Conservation (phyloP, 805 yeast species). For the Jamesozyma piceae region DNA sequence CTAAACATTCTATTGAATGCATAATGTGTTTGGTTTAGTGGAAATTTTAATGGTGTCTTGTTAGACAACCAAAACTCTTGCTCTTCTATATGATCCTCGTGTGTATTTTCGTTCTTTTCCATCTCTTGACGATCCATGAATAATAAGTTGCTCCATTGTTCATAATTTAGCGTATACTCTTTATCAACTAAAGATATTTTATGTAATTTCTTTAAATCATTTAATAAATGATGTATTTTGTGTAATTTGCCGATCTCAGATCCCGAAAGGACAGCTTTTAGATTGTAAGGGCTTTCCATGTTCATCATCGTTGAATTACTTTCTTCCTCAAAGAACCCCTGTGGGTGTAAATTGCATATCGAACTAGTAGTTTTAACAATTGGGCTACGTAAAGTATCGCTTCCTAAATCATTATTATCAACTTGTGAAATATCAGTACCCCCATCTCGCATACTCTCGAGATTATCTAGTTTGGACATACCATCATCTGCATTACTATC, state of each 20-base stretch:
- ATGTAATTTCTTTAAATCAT: conserved; percentile 16
- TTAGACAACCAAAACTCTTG: conserved; percentile 54
- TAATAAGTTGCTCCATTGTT: conserved; percentile 19
- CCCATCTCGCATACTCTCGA: neutral
- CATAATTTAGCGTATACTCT: conserved; percentile 13
- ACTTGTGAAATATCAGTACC: neutral
- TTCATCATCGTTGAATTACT: neutral
- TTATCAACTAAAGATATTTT: conserved; percentile 12
- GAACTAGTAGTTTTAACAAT: neutral
- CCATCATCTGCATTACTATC: neutral
- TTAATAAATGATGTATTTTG: conserved; percentile 10
- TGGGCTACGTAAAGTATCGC: neutral
- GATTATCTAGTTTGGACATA: neutral
- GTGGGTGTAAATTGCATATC: neutral
- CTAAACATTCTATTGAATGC: conserved; percentile 35
- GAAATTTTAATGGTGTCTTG: conserved; percentile 58
- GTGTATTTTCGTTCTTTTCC: neutral
- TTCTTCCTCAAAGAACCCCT: neutral
- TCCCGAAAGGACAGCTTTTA: neutral
- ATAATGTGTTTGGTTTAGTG: conserved; percentile 60
- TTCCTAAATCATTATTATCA: neutral
- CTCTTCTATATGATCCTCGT: conserved; percentile 1
- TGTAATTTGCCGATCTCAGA: conserved; percentile 2
- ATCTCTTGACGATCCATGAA: conserved; percentile 4
- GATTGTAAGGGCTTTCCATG: neutral